A percentile compares a stretch with the other conserved stretches of the same genome.
These are phyloP conservation scores for Yamadazyma diospyri DNA, from an alignment of 1,139 yeast species.

Conservation along the genomic window DNA sequence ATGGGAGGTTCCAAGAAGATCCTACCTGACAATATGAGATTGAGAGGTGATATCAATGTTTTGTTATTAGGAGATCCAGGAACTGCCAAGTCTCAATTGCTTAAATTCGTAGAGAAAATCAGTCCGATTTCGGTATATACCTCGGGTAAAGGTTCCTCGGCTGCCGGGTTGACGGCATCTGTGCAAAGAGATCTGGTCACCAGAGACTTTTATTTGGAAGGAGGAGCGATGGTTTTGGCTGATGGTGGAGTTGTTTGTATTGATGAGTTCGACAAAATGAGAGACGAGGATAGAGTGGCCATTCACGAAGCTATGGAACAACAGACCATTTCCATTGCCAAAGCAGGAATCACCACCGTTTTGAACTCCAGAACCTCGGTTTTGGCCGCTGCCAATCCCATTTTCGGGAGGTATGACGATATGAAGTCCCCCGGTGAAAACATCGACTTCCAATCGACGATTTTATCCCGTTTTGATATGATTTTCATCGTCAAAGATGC, in stretches of 20 bases:
- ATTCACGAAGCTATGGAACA: slow-evolving; percentile 99
- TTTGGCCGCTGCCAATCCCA: slow-evolving; percentile 96
- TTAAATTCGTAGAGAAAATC: slow-evolving; percentile 91
- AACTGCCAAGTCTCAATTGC: slow-evolving; percentile 93
- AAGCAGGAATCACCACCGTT: slow-evolving; percentile 97
- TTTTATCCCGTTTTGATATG: slow-evolving; percentile 97
- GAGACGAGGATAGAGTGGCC: slow-evolving; percentile 98
- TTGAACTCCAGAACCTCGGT: slow-evolving; percentile 94
- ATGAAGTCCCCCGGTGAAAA: slow-evolving; percentile 96
- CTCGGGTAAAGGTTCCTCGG: slow-evolving; percentile 98
- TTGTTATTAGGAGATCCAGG: slow-evolving; percentile 96
- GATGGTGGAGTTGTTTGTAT: slow-evolving; percentile 99
- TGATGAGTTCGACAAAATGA: slow-evolving; percentile 98
- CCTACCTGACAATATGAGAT: slow-evolving; percentile 92
- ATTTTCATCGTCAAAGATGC: slow-evolving; percentile 95
- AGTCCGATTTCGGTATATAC: slow-evolving; percentile 95
- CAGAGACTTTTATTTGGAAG: slow-evolving; percentile 91
- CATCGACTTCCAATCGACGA: slow-evolving; percentile 95
- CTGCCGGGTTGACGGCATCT: slow-evolving; percentile 98
- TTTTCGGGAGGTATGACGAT: slow-evolving; percentile 94
- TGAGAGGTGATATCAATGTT: slow-evolving; percentile 96
- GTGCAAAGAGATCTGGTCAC: slow-evolving; percentile 90
- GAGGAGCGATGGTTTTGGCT: slow-evolving; percentile 99
- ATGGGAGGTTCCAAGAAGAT: slow-evolving; percentile 94
- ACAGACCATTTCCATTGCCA: slow-evolving; percentile 98